These are phyloP conservation scores for Lumnitzera littorea DNA, from an alignment of 345 rosid species.

Conservation along the genomic window DNA sequence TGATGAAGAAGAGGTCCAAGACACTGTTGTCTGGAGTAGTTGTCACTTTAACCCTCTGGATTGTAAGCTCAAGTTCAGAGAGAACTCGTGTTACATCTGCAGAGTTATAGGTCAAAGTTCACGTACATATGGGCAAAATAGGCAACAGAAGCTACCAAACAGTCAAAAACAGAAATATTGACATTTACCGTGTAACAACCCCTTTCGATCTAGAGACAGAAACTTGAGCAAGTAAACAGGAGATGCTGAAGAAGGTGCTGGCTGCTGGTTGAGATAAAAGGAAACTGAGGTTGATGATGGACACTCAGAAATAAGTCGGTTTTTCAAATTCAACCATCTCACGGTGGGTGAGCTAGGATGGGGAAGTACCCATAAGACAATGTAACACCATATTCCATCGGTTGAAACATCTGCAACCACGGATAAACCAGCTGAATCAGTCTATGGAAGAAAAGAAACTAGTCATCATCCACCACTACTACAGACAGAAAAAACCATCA, in stretches of 20 bases:
- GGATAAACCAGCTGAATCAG: not conserved
- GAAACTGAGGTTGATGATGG: constrained; percentile 48
- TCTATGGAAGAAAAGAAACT: not conserved
- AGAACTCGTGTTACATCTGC: constrained; percentile 75
- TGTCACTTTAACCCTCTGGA: constrained; percentile 80
- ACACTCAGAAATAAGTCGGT: constrained; percentile 57
- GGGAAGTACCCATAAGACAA: constrained; percentile 76
- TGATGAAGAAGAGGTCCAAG: constrained; percentile 76
- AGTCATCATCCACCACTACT: not conserved
- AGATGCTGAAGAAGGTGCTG: constrained; percentile 30
- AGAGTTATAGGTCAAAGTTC: constrained; percentile 12
- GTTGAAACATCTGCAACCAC: constrained; percentile 65
- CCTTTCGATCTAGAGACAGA: constrained; percentile 51
- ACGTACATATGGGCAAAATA: not conserved
- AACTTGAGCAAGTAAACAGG: constrained; percentile 68
- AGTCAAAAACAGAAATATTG: not conserved
- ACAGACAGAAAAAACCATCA: not conserved
- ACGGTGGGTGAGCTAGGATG: constrained; percentile 28
- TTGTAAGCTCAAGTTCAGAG: constrained; percentile 78
- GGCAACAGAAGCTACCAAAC: not conserved
- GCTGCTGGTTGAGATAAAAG: constrained; percentile 30
- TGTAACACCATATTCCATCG: constrained; percentile 80
- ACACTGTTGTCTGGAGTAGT: constrained; percentile 78
- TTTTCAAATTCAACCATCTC: constrained; percentile 71
- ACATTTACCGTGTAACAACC: constrained; percentile 62